Conservation (phyloP, 495 filamentous ascomycete species). For the Copromyces sp. region DNA sequence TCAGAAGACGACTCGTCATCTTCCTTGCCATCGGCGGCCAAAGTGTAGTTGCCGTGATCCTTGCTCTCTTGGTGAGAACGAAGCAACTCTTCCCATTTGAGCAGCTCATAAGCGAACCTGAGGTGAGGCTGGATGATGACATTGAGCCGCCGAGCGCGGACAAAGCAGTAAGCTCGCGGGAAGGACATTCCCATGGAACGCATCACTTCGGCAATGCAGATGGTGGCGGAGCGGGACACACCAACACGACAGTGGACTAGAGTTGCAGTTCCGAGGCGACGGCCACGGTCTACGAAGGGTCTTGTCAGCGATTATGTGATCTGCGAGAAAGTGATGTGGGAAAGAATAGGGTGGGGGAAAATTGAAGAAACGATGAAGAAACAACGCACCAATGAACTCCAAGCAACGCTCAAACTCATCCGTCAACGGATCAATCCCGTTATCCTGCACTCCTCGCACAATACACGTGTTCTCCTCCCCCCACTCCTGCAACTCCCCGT, state of each 20-base stretch:
- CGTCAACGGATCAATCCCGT: conserved; percentile 86
- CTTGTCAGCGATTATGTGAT: not conserved
- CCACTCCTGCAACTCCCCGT: conserved; percentile 56
- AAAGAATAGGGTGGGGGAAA: not conserved
- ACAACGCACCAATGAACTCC: conserved; percentile 74
- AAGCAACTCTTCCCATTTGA: conserved; percentile 86
- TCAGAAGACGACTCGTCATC: conserved; percentile 15
- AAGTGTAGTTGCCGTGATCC: not conserved
- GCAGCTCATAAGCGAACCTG: conserved; percentile 56
- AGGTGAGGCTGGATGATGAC: conserved; percentile 56
- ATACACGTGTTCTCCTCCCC: conserved; percentile 63
- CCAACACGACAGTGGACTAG: conserved; percentile 95
- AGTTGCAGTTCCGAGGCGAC: conserved; percentile 65
- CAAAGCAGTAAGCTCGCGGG: conserved; percentile 91
- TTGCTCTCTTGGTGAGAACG: conserved; percentile 5
- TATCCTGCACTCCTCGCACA: conserved; percentile 84
- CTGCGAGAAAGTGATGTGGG: conserved; percentile 2
- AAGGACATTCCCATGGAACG: conserved; percentile 66
- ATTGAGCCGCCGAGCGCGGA: conserved; percentile 75
- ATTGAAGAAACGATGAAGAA: not conserved
- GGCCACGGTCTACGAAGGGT: conserved; percentile 55
- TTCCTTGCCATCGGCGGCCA: conserved; percentile 10
- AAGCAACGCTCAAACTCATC: conserved; percentile 81
- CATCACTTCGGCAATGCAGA: conserved; percentile 99
- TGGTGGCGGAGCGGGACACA: conserved; percentile 88